Evolutionary conservation across 2,329 filamentous ascomycete genomes (phyloP), one percentile per base, ranked within the genome.

Genomic region (Fusarium secorum): DNA sequence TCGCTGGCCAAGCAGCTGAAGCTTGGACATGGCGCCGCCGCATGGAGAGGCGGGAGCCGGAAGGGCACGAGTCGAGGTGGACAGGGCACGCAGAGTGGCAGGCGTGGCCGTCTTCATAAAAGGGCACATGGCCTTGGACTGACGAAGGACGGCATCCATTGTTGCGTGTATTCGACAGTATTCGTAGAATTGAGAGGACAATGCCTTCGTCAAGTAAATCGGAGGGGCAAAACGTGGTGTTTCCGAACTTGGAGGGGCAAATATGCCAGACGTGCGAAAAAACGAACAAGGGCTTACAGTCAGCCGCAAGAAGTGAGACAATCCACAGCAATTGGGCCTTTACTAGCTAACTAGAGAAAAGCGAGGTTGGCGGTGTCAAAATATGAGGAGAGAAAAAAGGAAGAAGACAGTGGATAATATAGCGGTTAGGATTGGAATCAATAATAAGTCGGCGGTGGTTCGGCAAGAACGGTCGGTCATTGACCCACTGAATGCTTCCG

Each of bases 41-140:
- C 94, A 93, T 62, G 91, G 91, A 58, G 92, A 92, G 39, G 79
- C 64, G 35, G 71, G 56, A 60, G 57, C 78, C 41, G 74, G 67
- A 57, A 74, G 60, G 54, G 59, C 77, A 48, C 90, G 82, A 84
- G 85, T 90, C 59, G 92, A 87, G 65, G 91, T 94, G 52, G 93
- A 97, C 79, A 99, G 89, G 64, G 95, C 92, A 75, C 96, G 95
- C 71, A 99, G 90, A 61, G 94, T 95, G 75, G 94, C 92, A 75
- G 95, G 94, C 39, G 95, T 95, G 38, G 96, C 95, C 84, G 95
- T 93, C 87, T 95, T 95, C 82, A 99, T 87, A 85, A 99, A 99
- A 60, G 96, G 96, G 85, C 96, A 99, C 91, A 99, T 92, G 80
- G 93, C 90, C 87, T 95, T 94, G 81, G 95, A 98, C 84, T 98